Percentiles rank a stretch among this genome's conserved stretches.
Conservation (phyloP, 2,329 filamentous ascomycete genomes). For the Cadophora luteo-olivacea region DNA sequence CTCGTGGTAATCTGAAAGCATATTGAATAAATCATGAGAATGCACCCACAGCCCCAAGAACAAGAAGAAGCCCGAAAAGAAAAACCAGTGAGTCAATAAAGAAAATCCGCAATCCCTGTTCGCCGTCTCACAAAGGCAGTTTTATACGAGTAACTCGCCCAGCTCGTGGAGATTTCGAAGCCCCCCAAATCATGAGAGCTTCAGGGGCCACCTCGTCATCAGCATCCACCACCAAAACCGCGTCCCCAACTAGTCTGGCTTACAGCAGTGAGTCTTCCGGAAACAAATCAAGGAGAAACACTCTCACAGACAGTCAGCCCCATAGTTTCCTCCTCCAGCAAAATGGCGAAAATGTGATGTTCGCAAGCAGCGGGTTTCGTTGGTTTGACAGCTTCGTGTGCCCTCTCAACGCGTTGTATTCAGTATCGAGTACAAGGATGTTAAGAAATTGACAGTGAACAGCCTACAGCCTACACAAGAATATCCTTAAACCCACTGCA, state of each 20-base stretch:
- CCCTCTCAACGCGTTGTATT: constrained; percentile 19
- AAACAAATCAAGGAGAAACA: background rate
- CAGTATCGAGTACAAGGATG: constrained; percentile 1
- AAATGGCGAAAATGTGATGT: constrained; percentile 27
- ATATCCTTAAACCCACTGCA: background rate
- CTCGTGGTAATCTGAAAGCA: too few species aligned
- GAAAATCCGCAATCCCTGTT: too few species aligned
- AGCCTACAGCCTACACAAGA: background rate
- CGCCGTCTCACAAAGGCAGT: too few species aligned
- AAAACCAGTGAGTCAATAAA: too few species aligned
- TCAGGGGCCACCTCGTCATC: background rate
- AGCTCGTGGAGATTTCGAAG: background rate
- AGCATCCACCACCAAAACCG: background rate
- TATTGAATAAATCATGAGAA: too few species aligned
- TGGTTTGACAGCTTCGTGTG: constrained; percentile 17
- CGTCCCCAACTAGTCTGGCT: background rate
- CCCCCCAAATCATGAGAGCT: background rate
- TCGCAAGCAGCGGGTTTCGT: constrained; percentile 28
- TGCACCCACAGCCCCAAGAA: too few species aligned
- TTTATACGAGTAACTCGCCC: constrained; percentile 12
- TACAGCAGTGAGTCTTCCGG: background rate
- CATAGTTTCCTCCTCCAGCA: constrained; percentile 24
- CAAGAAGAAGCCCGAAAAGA: too few species aligned
- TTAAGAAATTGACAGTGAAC: constrained; percentile 4
- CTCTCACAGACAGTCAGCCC: background rate